Evolutionary conservation across 345 rosid genomes (phyloP).

Genomic region (Raphanus raphanistrum): DNA sequence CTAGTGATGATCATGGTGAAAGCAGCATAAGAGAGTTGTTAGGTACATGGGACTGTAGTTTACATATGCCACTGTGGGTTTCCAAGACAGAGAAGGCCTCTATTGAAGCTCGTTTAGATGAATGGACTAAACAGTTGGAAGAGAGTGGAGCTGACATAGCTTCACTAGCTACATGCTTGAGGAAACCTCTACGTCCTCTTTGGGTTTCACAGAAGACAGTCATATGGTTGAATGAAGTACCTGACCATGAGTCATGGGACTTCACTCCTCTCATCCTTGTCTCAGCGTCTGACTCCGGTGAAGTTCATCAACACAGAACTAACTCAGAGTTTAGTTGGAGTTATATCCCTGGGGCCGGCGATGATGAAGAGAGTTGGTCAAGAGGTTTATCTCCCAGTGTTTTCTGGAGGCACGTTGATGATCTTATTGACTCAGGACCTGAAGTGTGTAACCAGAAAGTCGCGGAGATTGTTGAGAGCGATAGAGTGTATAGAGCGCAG

Average conservation of each 20-base stretch:
- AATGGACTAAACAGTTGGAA: slow-evolving; percentile 70
- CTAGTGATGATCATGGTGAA: slow-evolving; percentile 21
- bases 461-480: slow-evolving; percentile 82
- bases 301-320: slow-evolving; percentile 41
- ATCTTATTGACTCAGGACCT: slow-evolving; percentile 72
- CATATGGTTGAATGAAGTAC: slow-evolving; percentile 90
- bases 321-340: slow-evolving; percentile 86
- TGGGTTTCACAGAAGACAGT: slow-evolving; percentile 91
- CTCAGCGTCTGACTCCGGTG: slow-evolving; percentile 64
- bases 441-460: slow-evolving; percentile 77
- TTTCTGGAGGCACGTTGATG: slow-evolving; percentile 75
- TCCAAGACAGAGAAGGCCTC: slow-evolving; percentile 68
- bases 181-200: slow-evolving; percentile 75
- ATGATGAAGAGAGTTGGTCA: slow-evolving; percentile 98
- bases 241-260: slow-evolving; percentile 87
- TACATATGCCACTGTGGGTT: slow-evolving; percentile 95
- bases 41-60: slow-evolving; percentile 73
- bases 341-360: slow-evolving; percentile 97
- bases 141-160: slow-evolving; percentile 85
- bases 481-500: slow-evolving; percentile 73
- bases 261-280: slow-evolving; percentile 85
- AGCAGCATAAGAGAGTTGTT: slow-evolving; percentile 5
- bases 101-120: slow-evolving; percentile 65
- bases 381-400: slow-evolving; percentile 76
- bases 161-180: slow-evolving; percentile 55